These are phyloP conservation scores for Ilyonectria mors-panacis DNA, from an alignment of 2,329 filamentous ascomycete species.

Conservation along the genomic window DNA sequence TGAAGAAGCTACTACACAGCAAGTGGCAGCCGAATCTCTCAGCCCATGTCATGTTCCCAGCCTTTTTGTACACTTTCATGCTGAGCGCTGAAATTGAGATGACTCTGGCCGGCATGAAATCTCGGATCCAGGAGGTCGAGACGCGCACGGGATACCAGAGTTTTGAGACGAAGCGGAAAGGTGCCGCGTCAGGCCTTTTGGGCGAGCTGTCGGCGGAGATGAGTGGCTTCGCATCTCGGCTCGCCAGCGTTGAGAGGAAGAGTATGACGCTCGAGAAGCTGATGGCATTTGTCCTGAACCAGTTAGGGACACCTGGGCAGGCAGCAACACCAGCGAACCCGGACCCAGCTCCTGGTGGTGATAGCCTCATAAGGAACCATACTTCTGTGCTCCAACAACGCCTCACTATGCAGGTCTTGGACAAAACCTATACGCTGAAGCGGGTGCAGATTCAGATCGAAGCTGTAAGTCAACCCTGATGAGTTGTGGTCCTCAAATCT, in stretches of 20 bases:
- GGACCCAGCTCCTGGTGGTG: constrained; percentile 19
- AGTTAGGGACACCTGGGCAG: constrained; percentile 20
- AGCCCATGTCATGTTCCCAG: constrained; percentile 54
- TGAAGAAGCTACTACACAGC: constrained; percentile 45
- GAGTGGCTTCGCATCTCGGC: constrained; percentile 53
- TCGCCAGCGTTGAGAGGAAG: constrained; percentile 57
- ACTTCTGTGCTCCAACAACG: constrained; percentile 51
- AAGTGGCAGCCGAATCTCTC: constrained; percentile 49
- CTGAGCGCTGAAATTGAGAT: constrained; percentile 53
- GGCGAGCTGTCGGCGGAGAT: constrained; percentile 52
- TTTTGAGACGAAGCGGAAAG: constrained; percentile 49
- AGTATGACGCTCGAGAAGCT: constrained; percentile 53
- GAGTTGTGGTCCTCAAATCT: neutral
- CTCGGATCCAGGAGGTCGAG: constrained; percentile 53
- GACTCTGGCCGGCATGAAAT: constrained; percentile 52
- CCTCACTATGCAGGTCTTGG: constrained; percentile 54
- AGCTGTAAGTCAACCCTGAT: constrained; percentile 48
- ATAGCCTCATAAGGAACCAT: constrained; percentile 46
- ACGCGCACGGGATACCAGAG: constrained; percentile 53
- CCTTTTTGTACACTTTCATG: constrained; percentile 52
- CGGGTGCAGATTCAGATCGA: constrained; percentile 58
- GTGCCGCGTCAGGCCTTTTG: constrained; percentile 48
- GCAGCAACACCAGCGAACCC: neutral
- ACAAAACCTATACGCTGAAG: constrained; percentile 55
- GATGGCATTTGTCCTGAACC: constrained; percentile 49